A percentile compares a stretch with the other conserved stretches of the same genome.
Conservation (phyloP, 2,329 filamentous ascomycete genomes). For the Dactylellina sp. region DNA sequence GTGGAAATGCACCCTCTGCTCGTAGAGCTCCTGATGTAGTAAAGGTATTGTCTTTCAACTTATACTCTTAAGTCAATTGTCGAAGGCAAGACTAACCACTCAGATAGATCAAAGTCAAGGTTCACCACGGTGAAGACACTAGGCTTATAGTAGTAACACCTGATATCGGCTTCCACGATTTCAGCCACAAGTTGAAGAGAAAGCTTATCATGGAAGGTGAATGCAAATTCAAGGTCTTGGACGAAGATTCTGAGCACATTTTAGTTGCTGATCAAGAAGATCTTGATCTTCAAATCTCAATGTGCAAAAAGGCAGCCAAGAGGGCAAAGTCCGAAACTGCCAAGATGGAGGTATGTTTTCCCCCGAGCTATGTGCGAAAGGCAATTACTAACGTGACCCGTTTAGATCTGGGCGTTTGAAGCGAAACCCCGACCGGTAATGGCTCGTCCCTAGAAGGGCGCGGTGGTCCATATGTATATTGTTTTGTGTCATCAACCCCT, state of each 20-base stretch:
- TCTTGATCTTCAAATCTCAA: conserved; percentile 84
- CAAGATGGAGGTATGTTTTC: conserved; percentile 86
- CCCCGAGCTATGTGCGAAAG: conserved; percentile 6
- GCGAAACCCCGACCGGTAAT: not conserved
- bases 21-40: conserved; percentile 59
- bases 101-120: conserved; percentile 84
- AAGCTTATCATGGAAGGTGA: conserved; percentile 83
- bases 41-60: conserved; percentile 54
- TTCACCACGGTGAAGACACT: conserved; percentile 83
- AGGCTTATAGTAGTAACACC: conserved; percentile 88
- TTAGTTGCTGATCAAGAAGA: conserved; percentile 98
- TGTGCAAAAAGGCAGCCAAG: conserved; percentile 75
- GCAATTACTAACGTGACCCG: conserved; percentile 4
- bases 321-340: conserved; percentile 83
- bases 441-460: too few relatives aligned
- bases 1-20: conserved; percentile 62
- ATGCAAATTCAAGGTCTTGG: conserved; percentile 89
- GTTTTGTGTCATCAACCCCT: not conserved
- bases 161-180: conserved; percentile 78
- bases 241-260: conserved; percentile 93
- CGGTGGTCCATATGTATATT: too few relatives aligned
- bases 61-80: not conserved
- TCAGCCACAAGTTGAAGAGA: conserved; percentile 81
- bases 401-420: conserved; percentile 52
- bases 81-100: conserved; percentile 16